Evolutionary conservation across 768 basidiomycete genomes (phyloP).

Genomic region (Lyophyllum decastes): DNA sequence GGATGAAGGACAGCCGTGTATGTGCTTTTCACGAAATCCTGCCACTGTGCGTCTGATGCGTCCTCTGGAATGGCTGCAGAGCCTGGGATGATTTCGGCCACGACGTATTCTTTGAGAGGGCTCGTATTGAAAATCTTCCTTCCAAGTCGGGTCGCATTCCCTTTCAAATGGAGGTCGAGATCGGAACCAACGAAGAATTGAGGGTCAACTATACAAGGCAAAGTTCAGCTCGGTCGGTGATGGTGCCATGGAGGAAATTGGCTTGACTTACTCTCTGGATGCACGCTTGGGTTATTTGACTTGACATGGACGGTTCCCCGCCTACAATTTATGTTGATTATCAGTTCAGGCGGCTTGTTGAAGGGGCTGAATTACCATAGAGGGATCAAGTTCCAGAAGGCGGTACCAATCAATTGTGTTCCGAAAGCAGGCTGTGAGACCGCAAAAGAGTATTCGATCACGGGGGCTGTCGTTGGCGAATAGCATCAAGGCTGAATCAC

Average conservation of each 20-base stretch:
- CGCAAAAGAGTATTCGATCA: constrained; percentile 13
- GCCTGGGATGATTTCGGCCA: constrained; percentile 7
- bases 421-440: neutral
- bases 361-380: constrained; percentile 7
- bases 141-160: constrained; percentile 10
- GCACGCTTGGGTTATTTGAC: constrained; percentile 14
- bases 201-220: constrained; percentile 7
- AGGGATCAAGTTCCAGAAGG: constrained; percentile 16
- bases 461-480: constrained; percentile 8
- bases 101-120: constrained; percentile 2
- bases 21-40: neutral
- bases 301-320: constrained; percentile 9
- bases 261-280: constrained; percentile 6
- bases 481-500: neutral
- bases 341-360: neutral
- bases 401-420: neutral
- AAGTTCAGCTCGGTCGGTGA: neutral
- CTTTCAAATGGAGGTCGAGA: constrained; percentile 10
- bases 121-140: constrained; percentile 9
- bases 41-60: constrained; percentile 9
- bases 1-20: constrained; percentile 11
- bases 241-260: too few relatives aligned
- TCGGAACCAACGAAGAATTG: constrained; percentile 2
- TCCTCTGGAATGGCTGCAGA: constrained; percentile 3
- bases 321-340: neutral